Percentiles rank a stretch among this genome's conserved stretches.
These are phyloP conservation scores for Aureobasidium mangrovei DNA, from an alignment of 2,329 filamentous ascomycete species.

Conservation along the genomic window DNA sequence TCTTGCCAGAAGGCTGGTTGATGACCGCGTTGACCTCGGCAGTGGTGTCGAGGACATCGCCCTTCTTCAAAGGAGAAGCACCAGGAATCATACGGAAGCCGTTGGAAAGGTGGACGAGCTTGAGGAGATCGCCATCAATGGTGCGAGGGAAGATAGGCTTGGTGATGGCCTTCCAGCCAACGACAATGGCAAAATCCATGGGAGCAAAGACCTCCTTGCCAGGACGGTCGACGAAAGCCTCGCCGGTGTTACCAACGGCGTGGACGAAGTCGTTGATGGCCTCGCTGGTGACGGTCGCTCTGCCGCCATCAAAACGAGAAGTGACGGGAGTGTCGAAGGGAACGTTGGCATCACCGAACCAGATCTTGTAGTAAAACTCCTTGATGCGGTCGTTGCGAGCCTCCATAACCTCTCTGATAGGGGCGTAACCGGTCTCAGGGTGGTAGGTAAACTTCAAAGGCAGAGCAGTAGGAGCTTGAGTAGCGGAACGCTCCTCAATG, in stretches of 20 bases:
- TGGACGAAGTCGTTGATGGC: constrained; percentile 99
- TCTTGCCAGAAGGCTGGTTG: constrained; percentile 97
- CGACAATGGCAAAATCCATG: constrained; percentile 65
- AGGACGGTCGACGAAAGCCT: constrained; percentile 91
- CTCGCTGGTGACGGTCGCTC: constrained; percentile 76
- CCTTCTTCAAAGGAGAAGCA: constrained; percentile 89
- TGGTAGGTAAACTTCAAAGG: constrained; percentile 87
- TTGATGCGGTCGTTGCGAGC: constrained; percentile 96
- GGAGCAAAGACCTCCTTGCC: constrained; percentile 91
- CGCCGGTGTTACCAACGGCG: constrained; percentile 92
- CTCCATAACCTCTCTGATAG: constrained; percentile 93
- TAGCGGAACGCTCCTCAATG: constrained; percentile 85
- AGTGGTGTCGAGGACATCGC: constrained; percentile 82
- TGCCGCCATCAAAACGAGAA: constrained; percentile 82
- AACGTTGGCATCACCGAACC: constrained; percentile 82
- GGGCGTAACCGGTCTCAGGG: constrained; percentile 93
- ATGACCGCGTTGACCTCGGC: constrained; percentile 96
- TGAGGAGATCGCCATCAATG: constrained; percentile 92
- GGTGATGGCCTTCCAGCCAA: constrained; percentile 75
- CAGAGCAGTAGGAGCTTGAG: constrained; percentile 72
- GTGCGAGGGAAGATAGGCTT: constrained; percentile 97
- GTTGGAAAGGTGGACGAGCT: constrained; percentile 94
- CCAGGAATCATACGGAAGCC: constrained; percentile 97
- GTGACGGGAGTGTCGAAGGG: constrained; percentile 80
- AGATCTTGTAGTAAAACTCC: constrained; percentile 96